Evolutionary conservation across 805 yeast genomes (phyloP), one percentile per base, ranked within the genome.

Genomic region (Spathaspora boniae): DNA sequence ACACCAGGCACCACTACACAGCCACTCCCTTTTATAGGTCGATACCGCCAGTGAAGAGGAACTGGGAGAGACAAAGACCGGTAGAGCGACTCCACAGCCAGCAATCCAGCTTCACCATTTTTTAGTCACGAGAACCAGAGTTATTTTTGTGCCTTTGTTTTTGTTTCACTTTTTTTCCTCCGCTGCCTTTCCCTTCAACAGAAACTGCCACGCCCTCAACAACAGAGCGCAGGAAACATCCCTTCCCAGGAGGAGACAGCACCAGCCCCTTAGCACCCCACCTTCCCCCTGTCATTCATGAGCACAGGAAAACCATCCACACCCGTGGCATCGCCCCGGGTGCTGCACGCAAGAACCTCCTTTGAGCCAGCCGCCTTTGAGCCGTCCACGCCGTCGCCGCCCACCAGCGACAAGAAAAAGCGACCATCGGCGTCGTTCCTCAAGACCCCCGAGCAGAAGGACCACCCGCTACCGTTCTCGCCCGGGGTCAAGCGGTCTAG

Each of bases 401-500:
- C 26, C 33, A 44, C 34, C 22, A 45, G 9, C 37, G 36, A 20
- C 29, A 5, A 16, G n/a, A 18, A 25, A n/a, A 36, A 30, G 22
- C 42, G 48, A 35, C 37, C 16, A 11, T 57, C 64, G 36, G 53
- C 57, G 7, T 34, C 40, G 24, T 56, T 51, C 31, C 50, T 65
- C 21, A 47, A 54, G 19, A 65, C 71, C 3, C 70, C 72, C 1
- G 71, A 65, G 22, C 65, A 58, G 28, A 26, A 18, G 3, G 4
- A 6, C 15, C 55, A 52, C 22, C 34, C 33, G 16, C 40, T 63
- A 15, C 70, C 70, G 25, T 56, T 62, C 36, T 56, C 68, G 8
- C 72, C 72, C 4, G 54, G 64, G n/a, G 43, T 58, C 32, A 66
- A 66, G 38, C 44, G 70, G 17, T 49, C 60, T 31, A 56, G 44